Evolutionary conservation across 495 filamentous ascomycete genomes (phyloP).

Genomic region (Neurospora sp.): DNA sequence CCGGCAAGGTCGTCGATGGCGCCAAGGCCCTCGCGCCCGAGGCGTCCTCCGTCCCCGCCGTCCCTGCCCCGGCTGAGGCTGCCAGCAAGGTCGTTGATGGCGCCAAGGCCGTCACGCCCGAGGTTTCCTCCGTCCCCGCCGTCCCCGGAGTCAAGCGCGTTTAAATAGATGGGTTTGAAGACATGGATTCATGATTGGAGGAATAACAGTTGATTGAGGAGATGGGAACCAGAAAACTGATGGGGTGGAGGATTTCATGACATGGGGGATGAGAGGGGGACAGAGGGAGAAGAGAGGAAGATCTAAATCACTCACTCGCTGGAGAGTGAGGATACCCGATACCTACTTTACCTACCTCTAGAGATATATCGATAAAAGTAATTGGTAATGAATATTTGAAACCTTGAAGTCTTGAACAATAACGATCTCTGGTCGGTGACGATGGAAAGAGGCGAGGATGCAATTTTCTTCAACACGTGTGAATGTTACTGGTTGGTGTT

Average conservation of each 20-base stretch:
- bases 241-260: neutral
- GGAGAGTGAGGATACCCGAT: neutral
- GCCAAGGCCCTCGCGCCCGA: neutral
- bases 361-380: neutral
- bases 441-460: neutral
- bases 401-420: neutral
- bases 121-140: too few species aligned
- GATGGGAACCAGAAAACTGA: neutral
- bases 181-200: conserved; percentile 33
- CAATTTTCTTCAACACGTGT: neutral
- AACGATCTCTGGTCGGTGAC: neutral
- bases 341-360: neutral
- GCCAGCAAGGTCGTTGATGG: neutral
- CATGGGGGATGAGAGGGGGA: neutral
- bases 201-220: conserved; percentile 44
- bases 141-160: neutral
- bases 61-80: neutral
- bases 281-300: neutral
- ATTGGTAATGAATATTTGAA: neutral
- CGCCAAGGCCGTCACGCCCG: too few species aligned
- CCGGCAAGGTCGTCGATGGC: too few species aligned
- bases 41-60: neutral
- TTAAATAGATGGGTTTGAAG: neutral
- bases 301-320: neutral
- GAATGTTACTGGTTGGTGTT: neutral